Evolutionary conservation across 2,329 filamentous ascomycete species (phyloP).

Genomic region (Claviceps sp.): DNA sequence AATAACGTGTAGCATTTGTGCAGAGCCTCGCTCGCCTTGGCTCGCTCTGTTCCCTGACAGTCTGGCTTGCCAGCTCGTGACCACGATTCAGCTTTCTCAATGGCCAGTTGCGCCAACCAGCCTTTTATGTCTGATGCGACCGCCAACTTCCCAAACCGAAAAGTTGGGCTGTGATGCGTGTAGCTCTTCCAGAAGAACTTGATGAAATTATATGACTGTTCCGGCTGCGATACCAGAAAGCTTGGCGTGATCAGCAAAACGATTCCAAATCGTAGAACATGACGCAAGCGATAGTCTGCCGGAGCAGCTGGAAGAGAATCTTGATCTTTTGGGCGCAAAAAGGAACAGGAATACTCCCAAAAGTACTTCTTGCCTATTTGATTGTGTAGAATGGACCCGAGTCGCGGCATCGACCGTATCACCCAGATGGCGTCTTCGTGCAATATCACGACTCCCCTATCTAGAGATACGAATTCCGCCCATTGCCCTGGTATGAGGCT

Average conservation of each 20-base stretch:
- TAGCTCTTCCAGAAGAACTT: constrained; percentile 21
- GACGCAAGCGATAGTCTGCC: constrained; percentile 14
- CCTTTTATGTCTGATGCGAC: constrained; percentile 16
- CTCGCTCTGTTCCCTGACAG: background rate
- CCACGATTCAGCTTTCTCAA: constrained; percentile 9
- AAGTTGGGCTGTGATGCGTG: constrained; percentile 3
- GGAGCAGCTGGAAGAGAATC: background rate
- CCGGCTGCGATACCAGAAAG: constrained; percentile 26
- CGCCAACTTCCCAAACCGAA: constrained; percentile 14
- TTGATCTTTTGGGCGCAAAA: constrained; percentile 1
- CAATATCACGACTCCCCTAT: constrained; percentile 25
- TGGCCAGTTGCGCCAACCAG: constrained; percentile 17
- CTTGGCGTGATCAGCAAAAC: constrained; percentile 28
- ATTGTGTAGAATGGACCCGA: constrained; percentile 21
- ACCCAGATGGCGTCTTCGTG: constrained; percentile 28
- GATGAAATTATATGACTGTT: constrained; percentile 20
- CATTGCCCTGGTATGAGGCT: constrained; percentile 32
- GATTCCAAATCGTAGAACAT: constrained; percentile 19
- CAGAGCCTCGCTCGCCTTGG: constrained; percentile 9
- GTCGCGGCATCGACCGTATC: constrained; percentile 25
- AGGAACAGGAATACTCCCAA: constrained; percentile 22
- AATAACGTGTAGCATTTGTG: constrained; percentile 13
- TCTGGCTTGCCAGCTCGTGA: background rate
- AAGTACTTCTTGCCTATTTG: constrained; percentile 18
- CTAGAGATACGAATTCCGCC: constrained; percentile 26